Evolutionary conservation across 495 filamentous ascomycete genomes (phyloP), one percentile per base, ranked within the genome.

Genomic region (Cudoniella acicularis): DNA sequence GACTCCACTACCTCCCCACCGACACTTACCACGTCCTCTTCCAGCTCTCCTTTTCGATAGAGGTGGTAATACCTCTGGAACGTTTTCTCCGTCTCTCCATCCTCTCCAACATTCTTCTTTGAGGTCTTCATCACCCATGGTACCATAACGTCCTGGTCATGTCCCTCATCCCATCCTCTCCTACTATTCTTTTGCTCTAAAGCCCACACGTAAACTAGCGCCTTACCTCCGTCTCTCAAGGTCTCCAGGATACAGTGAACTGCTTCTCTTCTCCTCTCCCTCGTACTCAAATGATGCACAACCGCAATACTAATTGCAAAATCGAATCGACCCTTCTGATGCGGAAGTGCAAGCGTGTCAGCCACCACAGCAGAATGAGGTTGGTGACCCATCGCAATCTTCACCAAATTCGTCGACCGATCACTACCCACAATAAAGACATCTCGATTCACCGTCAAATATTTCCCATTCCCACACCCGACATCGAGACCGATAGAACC

Each of bases 391-490:
- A 75, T 69, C 23, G 93, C 94, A 68, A 96, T 91, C 47, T 76
- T 76, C 42, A 85, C 83, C 30, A 98, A 82, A 59, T 88, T 88
- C 45, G 80, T 73, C 54, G 91, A 95, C 78, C 93, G 80, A 79
- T 98, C 94, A 52, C 88, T 93, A 36, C 84, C 94, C 52, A 98
- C 65, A 60, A 97, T 91, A 72, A 87, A 91, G 24, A 97, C 73
- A 63, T 85, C 77, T 18, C 73, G 79, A 71, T 94, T 96, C 40
- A 95, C 89, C 42, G 80, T 73, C 48, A 98, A 74, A 68, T 98
- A 96, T 76, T 98, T 98, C 62, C 94, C 94, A 76, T 98, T 98
- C 52, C 94, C 94, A 73, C 94, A 98, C 48, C 90, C 90, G 53
- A 97, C 81, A 72, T 98, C 94, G 21, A 97, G 75, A 8, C 94